Evolutionary conservation across 2,329 filamentous ascomycete genomes (phyloP).

Genomic region (Aspergillus udagawae): DNA sequence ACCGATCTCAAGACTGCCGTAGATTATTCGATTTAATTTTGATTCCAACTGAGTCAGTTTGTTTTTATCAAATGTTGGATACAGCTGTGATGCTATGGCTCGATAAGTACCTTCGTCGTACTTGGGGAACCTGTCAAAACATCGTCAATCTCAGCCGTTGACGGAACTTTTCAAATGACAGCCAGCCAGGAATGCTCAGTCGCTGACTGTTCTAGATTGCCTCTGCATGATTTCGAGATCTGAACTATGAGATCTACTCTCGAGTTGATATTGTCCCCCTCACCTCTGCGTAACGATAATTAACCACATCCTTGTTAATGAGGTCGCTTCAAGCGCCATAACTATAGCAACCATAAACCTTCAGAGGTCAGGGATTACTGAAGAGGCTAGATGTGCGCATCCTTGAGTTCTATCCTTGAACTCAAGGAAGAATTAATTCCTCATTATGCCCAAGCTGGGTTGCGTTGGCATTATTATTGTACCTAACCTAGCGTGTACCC

Average conservation of each 20-base stretch:
- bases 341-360: background rate
- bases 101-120: too few relatives aligned
- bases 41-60: background rate
- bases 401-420: background rate
- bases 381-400: background rate
- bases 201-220: background rate
- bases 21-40: background rate
- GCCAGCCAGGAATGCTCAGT: background rate
- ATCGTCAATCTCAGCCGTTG: background rate
- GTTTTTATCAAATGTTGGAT: background rate
- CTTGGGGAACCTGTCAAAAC: too few relatives aligned
- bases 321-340: background rate
- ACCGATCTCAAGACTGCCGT: too few relatives aligned
- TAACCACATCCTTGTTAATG: background rate
- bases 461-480: background rate
- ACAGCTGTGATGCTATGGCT: background rate
- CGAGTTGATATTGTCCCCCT: background rate
- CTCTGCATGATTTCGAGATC: background rate
- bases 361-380: background rate
- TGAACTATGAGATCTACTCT: slow-evolving; percentile 1
- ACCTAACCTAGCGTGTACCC: too few relatives aligned
- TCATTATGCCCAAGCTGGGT: background rate
- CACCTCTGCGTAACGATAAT: background rate
- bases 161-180: background rate
- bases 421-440: background rate